phyloP scores from a whole-genome alignment of 148 eudicot species.

The Chenopodium suecicum region DNA sequence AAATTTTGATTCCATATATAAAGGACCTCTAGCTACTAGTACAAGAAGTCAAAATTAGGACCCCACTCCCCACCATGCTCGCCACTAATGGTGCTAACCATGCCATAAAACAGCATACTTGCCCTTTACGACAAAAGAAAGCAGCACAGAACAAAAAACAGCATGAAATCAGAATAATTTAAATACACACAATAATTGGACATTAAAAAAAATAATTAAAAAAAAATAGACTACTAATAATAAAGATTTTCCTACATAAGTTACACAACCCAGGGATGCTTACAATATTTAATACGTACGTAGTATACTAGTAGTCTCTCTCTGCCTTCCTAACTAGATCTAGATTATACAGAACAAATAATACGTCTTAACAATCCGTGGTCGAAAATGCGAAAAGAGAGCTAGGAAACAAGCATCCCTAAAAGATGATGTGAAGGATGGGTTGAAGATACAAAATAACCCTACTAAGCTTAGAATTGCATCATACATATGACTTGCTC shows the following conservation, averaged over 20 bases:
- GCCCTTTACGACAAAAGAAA: background rate
- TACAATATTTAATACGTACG: constrained; percentile 1
- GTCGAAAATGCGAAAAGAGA: constrained; percentile 4
- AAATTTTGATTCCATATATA: background rate
- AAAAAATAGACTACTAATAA: background rate
- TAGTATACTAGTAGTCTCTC: background rate
- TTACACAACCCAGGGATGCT: constrained; percentile 18
- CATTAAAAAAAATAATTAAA: background rate
- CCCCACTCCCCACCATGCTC: background rate
- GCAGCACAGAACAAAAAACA: background rate
- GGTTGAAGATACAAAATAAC: constrained; percentile 12
- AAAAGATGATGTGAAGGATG: constrained; percentile 1
- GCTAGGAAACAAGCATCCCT: constrained; percentile 14
- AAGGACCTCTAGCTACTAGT: background rate
- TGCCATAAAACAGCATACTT: background rate
- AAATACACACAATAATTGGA: background rate
- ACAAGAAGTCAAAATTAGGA: background rate
- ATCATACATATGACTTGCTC: background rate
- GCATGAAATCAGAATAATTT: background rate
- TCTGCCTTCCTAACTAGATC: constrained; percentile 27
- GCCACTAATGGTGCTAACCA: background rate
- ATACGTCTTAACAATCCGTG: background rate
- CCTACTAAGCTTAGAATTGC: constrained; percentile 19
- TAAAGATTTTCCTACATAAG: constrained; percentile 13
- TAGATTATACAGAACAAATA: constrained; percentile 23